Evolutionary conservation across 441 rosid species (phyloP).

Genomic region (Dalechampia spathulata): DNA sequence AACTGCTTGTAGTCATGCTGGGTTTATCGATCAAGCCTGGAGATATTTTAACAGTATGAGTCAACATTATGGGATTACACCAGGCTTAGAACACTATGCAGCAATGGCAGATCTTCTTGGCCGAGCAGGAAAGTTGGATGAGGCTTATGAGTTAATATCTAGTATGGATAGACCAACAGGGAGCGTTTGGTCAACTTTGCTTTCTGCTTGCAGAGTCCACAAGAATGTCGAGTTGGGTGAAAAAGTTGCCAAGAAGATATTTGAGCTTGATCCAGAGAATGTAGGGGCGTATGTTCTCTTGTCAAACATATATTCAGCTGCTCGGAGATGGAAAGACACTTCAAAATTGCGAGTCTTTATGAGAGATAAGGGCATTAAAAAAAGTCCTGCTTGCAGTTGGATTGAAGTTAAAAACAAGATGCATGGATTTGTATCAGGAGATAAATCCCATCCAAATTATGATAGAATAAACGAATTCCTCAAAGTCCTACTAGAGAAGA

Average conservation of each 20-base stretch:
- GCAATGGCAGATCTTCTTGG: slow-evolving; percentile 52
- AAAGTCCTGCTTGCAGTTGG: slow-evolving; percentile 47
- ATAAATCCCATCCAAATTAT: slow-evolving; percentile 52
- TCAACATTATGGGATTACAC: slow-evolving; percentile 34
- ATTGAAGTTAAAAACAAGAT: slow-evolving; percentile 47
- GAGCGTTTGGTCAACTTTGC: slow-evolving; percentile 62
- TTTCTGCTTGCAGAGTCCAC: slow-evolving; percentile 60
- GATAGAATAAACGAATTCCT: slow-evolving; percentile 38
- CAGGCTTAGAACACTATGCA: slow-evolving; percentile 62
- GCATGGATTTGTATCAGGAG: slow-evolving; percentile 65
- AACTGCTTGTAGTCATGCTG: slow-evolving; percentile 63
- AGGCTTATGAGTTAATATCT: slow-evolving; percentile 44
- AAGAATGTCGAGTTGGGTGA: slow-evolving; percentile 45
- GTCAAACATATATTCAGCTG: slow-evolving; percentile 52
- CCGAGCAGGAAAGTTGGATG: slow-evolving; percentile 50
- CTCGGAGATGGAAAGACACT: slow-evolving; percentile 50
- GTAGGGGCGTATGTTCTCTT: slow-evolving; percentile 55
- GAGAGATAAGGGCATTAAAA: slow-evolving; percentile 42
- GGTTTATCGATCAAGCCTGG: slow-evolving; percentile 52
- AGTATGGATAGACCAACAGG: slow-evolving; percentile 47
- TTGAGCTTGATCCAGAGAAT: slow-evolving; percentile 56
- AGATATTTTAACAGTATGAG: slow-evolving; percentile 46
- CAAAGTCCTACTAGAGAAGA: slow-evolving; percentile 38
- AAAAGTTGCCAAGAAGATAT: slow-evolving; percentile 48
- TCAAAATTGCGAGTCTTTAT: slow-evolving; percentile 37